Evolutionary conservation across 305 asterid species (phyloP).

Genomic region (Fraxinus platypoda): DNA sequence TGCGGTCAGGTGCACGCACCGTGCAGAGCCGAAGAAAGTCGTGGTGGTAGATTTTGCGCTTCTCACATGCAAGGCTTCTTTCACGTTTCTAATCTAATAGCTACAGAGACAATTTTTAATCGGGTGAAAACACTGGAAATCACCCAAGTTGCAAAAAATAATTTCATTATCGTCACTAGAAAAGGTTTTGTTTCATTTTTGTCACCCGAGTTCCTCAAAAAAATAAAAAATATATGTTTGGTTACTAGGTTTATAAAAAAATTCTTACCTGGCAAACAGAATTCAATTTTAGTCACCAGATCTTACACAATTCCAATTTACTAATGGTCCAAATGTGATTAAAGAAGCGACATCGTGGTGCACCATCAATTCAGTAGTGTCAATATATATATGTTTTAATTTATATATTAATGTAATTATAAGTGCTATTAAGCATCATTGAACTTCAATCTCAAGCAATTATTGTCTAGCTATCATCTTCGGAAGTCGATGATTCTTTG

Average conservation of each 20-base stretch:
- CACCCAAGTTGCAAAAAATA: background rate
- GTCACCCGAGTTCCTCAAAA: background rate
- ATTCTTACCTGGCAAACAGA: background rate
- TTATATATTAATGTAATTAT: background rate
- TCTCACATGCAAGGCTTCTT: background rate
- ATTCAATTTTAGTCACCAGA: background rate
- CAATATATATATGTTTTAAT: background rate
- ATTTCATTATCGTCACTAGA: background rate
- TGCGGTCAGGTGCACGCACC: background rate
- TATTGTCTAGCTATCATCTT: background rate
- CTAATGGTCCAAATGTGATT: background rate
- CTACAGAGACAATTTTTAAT: background rate
- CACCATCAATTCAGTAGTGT: background rate
- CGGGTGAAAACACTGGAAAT: background rate
- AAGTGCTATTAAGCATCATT: background rate
- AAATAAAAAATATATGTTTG: background rate
- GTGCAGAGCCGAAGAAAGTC: background rate
- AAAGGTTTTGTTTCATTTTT: background rate
- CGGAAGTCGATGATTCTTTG: background rate
- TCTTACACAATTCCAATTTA: background rate
- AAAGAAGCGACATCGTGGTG: background rate
- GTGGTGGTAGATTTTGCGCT: background rate
- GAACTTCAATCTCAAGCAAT: background rate
- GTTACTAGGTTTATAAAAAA: background rate
- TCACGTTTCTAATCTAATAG: background rate